Percentiles rank a stretch among this genome's conserved stretches.
Conservation (phyloP, 2,329 filamentous ascomycete genomes). For the Hypoxylon sp. region DNA sequence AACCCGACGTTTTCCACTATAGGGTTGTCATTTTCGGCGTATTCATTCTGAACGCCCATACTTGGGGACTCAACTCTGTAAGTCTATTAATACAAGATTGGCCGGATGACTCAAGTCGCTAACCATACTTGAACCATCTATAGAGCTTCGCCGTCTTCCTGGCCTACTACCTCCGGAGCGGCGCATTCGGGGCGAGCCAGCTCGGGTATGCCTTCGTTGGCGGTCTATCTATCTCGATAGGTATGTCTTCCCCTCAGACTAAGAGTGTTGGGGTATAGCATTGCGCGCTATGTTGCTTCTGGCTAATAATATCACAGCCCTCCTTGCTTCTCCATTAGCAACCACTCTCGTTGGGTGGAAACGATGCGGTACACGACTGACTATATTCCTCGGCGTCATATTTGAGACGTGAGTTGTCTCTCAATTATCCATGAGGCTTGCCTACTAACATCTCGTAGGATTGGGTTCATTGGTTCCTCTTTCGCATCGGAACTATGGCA, state of each 20-base stretch:
- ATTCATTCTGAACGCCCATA: conserved; percentile 76
- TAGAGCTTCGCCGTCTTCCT: conserved; percentile 72
- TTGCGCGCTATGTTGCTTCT: conserved; percentile 39
- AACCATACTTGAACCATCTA: conserved; percentile 11
- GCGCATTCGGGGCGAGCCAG: conserved; percentile 73
- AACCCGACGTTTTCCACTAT: conserved; percentile 17
- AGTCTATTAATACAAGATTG: conserved; percentile 43
- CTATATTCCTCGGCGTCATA: conserved; percentile 74
- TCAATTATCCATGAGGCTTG: not conserved
- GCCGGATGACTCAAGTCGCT: conserved; percentile 23
- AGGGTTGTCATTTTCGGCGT: conserved; percentile 69
- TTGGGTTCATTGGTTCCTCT: conserved; percentile 77
- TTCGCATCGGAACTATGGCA: conserved; percentile 81
- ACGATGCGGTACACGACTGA: conserved; percentile 74
- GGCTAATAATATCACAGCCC: conserved; percentile 59
- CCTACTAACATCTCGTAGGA: conserved; percentile 48
- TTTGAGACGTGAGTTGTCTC: conserved; percentile 66
- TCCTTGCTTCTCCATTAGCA: conserved; percentile 78
- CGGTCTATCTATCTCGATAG: conserved; percentile 74
- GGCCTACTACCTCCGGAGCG: conserved; percentile 69
- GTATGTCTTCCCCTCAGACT: conserved; percentile 47
- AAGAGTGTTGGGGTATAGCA: not conserved
- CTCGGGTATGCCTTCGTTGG: conserved; percentile 85
- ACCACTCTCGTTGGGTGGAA: conserved; percentile 68
- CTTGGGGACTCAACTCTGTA: conserved; percentile 81